Conservation (phyloP, 257 asterid species). For the Ligustrum vulgare region DNA sequence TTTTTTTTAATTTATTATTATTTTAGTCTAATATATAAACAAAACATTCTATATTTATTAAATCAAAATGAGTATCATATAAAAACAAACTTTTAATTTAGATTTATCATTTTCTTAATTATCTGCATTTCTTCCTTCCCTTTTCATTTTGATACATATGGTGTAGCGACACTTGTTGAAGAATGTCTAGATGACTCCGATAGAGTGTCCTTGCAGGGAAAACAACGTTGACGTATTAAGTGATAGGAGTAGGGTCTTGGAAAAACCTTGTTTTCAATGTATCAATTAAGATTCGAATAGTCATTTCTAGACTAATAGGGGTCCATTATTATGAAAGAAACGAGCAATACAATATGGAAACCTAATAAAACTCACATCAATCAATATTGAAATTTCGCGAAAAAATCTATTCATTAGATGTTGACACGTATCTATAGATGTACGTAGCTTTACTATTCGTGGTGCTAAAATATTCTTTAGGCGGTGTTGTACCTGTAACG, state of each 20-base stretch:
- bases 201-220: not conserved
- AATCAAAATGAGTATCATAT: too few species aligned
- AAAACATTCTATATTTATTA: too few species aligned
- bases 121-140: too few species aligned
- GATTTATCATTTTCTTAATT: too few species aligned
- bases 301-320: not conserved
- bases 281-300: conserved; percentile 16
- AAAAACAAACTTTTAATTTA: too few species aligned
- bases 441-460: not conserved
- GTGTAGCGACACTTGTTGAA: too few species aligned
- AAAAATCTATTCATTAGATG: not conserved
- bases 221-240: not conserved
- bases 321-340: not conserved
- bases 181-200: too few species aligned
- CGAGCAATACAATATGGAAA: conserved; percentile 18
- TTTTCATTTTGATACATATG: too few species aligned
- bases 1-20: too few species aligned
- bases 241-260: not conserved
- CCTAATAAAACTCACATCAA: conserved; percentile 31
- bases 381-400: not conserved
- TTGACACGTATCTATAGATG: not conserved
- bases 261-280: conserved; percentile 5
- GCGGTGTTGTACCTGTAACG: conserved; percentile 60
- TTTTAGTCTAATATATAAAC: too few species aligned
- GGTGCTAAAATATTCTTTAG: not conserved